A percentile compares a stretch with the other conserved stretches of the same genome.
These are phyloP conservation scores for Aquilaria sinensis DNA, from an alignment of 345 rosid species.

Conservation along the genomic window DNA sequence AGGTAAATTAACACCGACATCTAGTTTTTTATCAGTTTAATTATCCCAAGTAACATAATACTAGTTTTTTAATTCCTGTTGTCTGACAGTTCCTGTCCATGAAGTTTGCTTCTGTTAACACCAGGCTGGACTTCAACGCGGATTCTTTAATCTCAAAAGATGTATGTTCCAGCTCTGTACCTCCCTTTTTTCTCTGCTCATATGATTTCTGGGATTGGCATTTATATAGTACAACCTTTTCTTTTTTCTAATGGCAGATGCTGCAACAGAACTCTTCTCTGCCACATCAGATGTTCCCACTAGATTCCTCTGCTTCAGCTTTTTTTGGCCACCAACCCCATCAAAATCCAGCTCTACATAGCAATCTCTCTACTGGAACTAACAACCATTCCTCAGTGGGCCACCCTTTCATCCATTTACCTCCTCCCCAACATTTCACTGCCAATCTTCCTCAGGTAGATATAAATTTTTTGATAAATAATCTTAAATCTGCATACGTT, in stretches of 20 bases:
- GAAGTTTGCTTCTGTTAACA: conserved; percentile 85
- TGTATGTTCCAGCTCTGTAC: conserved; percentile 36
- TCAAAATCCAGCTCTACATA: conserved; percentile 31
- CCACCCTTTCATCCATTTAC: conserved; percentile 42
- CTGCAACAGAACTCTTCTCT: conserved; percentile 41
- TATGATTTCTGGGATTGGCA: neutral
- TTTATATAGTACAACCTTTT: neutral
- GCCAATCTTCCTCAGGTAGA: conserved; percentile 43
- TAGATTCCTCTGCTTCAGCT: conserved; percentile 55
- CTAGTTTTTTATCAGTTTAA: conserved; percentile 17
- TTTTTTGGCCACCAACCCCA: conserved; percentile 38
- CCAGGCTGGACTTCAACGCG: conserved; percentile 66
- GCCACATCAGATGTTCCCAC: conserved; percentile 38
- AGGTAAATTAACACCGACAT: conserved; percentile 39
- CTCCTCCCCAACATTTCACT: conserved; percentile 37
- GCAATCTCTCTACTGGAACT: conserved; percentile 31
- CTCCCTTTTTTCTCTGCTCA: neutral
- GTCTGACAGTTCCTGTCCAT: conserved; percentile 76
- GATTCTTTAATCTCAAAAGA: conserved; percentile 55
- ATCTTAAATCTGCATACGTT: neutral
- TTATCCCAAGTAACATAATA: too few relatives aligned
- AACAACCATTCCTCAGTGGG: conserved; percentile 30
- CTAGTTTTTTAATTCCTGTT: too few relatives aligned
- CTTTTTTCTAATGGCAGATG: conserved; percentile 19
- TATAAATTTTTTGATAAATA: neutral